phyloP scores from a whole-genome alignment of 805 yeast species.

The Lipomyces yamanashiensis region DNA sequence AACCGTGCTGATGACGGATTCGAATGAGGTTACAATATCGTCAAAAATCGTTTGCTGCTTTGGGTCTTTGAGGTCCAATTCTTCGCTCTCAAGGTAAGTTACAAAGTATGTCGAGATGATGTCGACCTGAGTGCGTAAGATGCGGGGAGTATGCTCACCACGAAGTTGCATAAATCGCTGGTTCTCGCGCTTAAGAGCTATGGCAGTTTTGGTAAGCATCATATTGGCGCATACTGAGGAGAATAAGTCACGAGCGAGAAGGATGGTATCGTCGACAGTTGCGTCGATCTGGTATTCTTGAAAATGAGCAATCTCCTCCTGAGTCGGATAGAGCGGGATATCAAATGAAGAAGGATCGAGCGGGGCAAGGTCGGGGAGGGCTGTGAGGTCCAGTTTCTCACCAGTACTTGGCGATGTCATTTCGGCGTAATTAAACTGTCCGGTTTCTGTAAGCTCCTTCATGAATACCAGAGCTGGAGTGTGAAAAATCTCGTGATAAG shows the following conservation, averaged over 20 bases:
- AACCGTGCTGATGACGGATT: conserved; percentile 22
- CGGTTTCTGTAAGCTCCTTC: conserved; percentile 5
- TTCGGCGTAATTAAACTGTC: background rate
- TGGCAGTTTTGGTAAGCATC: conserved; percentile 13
- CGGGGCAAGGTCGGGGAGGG: background rate
- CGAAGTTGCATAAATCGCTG: conserved; percentile 15
- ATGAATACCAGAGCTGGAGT: conserved; percentile 9
- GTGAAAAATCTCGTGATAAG: conserved; percentile 12
- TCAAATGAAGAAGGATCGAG: no score
- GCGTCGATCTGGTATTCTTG: conserved; percentile 3
- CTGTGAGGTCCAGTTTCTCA: background rate
- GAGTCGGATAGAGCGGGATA: conserved; percentile 20
- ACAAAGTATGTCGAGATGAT: conserved; percentile 28
- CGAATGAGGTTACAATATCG: no score
- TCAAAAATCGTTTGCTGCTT: no score
- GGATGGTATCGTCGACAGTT: conserved; percentile 24
- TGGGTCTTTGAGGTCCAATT: background rate
- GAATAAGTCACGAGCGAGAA: conserved; percentile 27
- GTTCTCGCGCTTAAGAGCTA: conserved; percentile 25
- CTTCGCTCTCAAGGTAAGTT: conserved; percentile 12
- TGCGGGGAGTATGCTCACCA: conserved; percentile 17
- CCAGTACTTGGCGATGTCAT: background rate
- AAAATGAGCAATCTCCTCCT: conserved; percentile 14
- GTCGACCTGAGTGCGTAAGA: conserved; percentile 31
- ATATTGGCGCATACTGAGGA: conserved; percentile 22